Base-by-base conservation (phyloP, 2,329 filamentous ascomycete species). In the Cladosporium sp. region DNA sequence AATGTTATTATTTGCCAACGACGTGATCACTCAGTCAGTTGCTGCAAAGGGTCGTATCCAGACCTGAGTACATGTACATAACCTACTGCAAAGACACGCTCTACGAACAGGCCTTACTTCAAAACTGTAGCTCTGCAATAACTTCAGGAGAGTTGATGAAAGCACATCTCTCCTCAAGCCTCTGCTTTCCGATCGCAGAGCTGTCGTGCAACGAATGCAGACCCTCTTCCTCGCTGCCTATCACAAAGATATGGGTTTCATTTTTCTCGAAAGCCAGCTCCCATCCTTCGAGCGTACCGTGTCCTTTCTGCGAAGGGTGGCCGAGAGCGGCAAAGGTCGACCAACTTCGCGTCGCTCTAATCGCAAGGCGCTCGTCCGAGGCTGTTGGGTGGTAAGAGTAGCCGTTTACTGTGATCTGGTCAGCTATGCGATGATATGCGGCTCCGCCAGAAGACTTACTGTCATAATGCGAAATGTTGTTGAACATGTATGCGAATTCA, bases 401-500 rank as follows among this genome's bases (percentile, higher is more conserved):
- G 65, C 66, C 74, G 76, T 52, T 65, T 69, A 67, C 54, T 56
- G 34, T 8, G 3, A 12, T 3, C n/a, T 49, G 8, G 54, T 56
- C 28, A 56, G 54, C 42, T 49, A 28, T 15, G 11, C 3, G 6
- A n/a, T 19, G 11, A 22, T 19, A 43, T 11, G 28, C 15, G 1
- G 19, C 9, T 1, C n/a, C 12, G 9, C 9, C 30, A 12, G 30
- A 43, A 19, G 3, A 67, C 54, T 56, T 49, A 56, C 54, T 65
- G 52, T 80, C 72, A 66, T 79, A 83, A 54, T 75, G 70, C 2
- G 75, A 61, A 3, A 68, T 50, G 28, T 66, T 67, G 25, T 63
- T 80, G 60, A 79, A 83, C 3, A 81, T 69, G 67, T 83, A 84
- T 5, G 79, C 76, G 25, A 83, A 78, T 54, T 84, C 82, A 0